Conservation (phyloP, 495 filamentous ascomycete genomes). For the Penicillium malachiteum region DNA sequence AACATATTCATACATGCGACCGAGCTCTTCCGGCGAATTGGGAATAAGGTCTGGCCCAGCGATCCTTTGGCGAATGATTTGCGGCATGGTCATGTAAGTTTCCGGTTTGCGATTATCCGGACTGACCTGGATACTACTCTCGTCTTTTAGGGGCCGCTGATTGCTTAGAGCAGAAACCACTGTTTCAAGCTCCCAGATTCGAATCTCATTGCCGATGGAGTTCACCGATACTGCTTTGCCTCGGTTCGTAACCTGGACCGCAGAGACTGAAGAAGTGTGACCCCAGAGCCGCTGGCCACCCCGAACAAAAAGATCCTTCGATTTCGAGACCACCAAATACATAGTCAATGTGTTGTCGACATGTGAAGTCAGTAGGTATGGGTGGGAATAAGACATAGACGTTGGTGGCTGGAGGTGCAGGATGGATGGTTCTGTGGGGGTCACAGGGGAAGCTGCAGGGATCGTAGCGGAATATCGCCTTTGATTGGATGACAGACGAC, state of each 20-base stretch:
- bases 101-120: constrained; percentile 31
- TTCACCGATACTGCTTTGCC: constrained; percentile 92
- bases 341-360: constrained; percentile 90
- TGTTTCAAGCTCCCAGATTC: constrained; percentile 92
- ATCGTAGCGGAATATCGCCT: constrained; percentile 21
- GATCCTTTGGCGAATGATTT: constrained; percentile 1
- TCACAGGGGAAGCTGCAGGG: background rate
- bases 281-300: constrained; percentile 82
- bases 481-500: constrained; percentile 33
- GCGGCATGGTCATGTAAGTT: constrained; percentile 1
- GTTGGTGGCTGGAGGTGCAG: constrained; percentile 55
- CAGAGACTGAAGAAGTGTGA: constrained; percentile 87
- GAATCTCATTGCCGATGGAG: constrained; percentile 75
- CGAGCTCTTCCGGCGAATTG: constrained; percentile 3
- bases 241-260: constrained; percentile 79
- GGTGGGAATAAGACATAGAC: constrained; percentile 82
- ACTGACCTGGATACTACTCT: constrained; percentile 56
- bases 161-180: constrained; percentile 51
- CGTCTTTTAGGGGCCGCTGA: constrained; percentile 36
- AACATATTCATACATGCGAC: constrained; percentile 59
- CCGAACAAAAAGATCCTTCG: constrained; percentile 64
- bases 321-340: constrained; percentile 76
- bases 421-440: constrained; percentile 29
- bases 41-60: constrained; percentile 1
- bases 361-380: constrained; percentile 85